Conservation (phyloP, 345 rosid genomes). For the Populus simonii region DNA sequence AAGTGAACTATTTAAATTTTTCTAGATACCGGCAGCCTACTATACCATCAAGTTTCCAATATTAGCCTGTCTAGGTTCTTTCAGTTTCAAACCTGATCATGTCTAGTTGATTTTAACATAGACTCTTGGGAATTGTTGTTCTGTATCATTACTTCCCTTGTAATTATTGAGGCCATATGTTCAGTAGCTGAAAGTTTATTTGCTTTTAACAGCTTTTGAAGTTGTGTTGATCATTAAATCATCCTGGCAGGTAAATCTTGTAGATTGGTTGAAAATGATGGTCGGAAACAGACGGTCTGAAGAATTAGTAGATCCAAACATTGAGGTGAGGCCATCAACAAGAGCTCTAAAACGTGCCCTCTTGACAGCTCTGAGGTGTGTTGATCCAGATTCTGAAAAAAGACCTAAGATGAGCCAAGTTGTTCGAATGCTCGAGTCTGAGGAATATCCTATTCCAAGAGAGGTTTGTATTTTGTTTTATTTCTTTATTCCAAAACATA, state of each 20-base stretch:
- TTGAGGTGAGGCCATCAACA: conserved; percentile 81
- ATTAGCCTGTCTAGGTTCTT: background rate
- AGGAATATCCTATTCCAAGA: conserved; percentile 92
- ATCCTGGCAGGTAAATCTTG: conserved; percentile 74
- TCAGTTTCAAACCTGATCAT: background rate
- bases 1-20: background rate
- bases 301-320: conserved; percentile 87
- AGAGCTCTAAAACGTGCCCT: conserved; percentile 85
- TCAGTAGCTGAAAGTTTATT: background rate
- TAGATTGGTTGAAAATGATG: conserved; percentile 99
- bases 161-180: background rate
- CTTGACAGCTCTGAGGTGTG: conserved; percentile 92
- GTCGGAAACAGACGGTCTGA: conserved; percentile 89
- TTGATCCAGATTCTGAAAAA: conserved; percentile 88
- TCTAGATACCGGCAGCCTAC: background rate
- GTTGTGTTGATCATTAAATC: background rate
- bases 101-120: background rate
- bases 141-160: background rate
- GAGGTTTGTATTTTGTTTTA: conserved; percentile 53
- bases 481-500: background rate
- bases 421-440: conserved; percentile 98
- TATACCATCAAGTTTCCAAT: background rate
- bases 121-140: background rate
- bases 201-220: background rate
- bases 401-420: conserved; percentile 99